These are phyloP conservation scores for Solanum tarapatanum DNA, from an alignment of 257 asterid genomes.

Conservation along the genomic window DNA sequence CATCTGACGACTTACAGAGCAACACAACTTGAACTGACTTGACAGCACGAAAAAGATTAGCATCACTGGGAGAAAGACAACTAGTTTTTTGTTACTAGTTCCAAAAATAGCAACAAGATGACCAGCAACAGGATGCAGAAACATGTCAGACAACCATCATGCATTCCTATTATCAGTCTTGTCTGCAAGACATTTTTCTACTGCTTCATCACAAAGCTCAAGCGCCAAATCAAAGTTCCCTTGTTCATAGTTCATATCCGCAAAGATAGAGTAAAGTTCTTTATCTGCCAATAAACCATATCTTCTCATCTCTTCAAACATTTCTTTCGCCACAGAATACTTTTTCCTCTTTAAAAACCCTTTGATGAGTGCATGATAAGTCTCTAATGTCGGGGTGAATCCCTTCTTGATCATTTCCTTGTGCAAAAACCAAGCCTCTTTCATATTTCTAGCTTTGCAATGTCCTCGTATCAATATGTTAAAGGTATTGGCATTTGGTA, in stretches of 20 bases:
- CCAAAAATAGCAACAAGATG: neutral
- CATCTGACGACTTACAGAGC: neutral
- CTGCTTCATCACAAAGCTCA: conserved; percentile 81
- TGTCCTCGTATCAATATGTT: conserved; percentile 80
- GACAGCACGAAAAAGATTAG: neutral
- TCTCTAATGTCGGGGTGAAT: conserved; percentile 33
- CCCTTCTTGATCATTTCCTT: conserved; percentile 70
- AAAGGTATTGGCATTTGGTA: conserved; percentile 55
- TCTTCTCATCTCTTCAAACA: conserved; percentile 78
- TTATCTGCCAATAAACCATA: conserved; percentile 41
- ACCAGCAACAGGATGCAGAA: neutral
- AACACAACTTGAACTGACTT: neutral
- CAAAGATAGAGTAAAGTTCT: conserved; percentile 51
- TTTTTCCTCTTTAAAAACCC: conserved; percentile 77
- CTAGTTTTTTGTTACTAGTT: neutral
- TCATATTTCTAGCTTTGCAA: conserved; percentile 93
- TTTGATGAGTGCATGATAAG: conserved; percentile 61
- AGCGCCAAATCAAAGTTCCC: conserved; percentile 64
- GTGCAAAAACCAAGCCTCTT: conserved; percentile 85
- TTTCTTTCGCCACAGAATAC: conserved; percentile 54
- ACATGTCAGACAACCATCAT: conserved; percentile 3
- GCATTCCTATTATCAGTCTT: conserved; percentile 18
- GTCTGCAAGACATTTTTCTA: conserved; percentile 40
- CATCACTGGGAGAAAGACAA: neutral
- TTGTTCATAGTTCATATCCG: conserved; percentile 64